Conservation (phyloP, 75 land plant species). For the Adiantum capillusveneris region DNA sequence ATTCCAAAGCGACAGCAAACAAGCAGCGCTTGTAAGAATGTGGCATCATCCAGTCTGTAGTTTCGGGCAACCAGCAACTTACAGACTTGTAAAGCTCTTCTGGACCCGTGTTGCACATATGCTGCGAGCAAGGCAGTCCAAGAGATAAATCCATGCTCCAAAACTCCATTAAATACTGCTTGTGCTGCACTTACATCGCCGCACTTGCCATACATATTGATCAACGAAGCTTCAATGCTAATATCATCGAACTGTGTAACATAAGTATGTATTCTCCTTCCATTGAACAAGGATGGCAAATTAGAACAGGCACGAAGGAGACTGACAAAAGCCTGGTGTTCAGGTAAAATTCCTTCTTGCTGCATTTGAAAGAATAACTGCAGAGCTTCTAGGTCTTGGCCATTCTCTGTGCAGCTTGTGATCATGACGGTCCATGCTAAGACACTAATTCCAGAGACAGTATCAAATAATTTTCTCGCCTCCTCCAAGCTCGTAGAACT, state of each 20-base stretch:
- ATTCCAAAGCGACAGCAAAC: constrained; percentile 67
- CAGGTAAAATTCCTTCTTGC: too few species aligned
- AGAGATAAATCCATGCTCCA: constrained; percentile 23
- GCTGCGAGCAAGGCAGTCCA: constrained; percentile 59
- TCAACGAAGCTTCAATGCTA: background rate
- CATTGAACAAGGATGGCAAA: too few species aligned
- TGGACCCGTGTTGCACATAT: constrained; percentile 44
- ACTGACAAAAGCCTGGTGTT: too few species aligned
- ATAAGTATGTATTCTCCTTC: too few species aligned
- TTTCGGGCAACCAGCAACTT: constrained; percentile 24
- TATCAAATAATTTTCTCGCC: background rate
- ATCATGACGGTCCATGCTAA: background rate
- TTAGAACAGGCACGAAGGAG: too few species aligned
- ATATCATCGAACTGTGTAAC: too few species aligned
- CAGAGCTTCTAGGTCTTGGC: too few species aligned
- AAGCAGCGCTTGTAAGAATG: constrained; percentile 47
- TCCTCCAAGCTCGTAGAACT: too few species aligned
- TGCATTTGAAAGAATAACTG: too few species aligned
- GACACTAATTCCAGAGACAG: background rate
- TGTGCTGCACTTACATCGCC: constrained; percentile 40
- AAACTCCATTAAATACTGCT: constrained; percentile 23
- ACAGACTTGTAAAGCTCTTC: constrained; percentile 24
- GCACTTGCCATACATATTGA: constrained; percentile 73
- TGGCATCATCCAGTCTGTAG: constrained; percentile 37
- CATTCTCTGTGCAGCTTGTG: too few species aligned